Evolutionary conservation across 2,329 filamentous ascomycete genomes (phyloP).

Genomic region (Alternaria sp.): DNA sequence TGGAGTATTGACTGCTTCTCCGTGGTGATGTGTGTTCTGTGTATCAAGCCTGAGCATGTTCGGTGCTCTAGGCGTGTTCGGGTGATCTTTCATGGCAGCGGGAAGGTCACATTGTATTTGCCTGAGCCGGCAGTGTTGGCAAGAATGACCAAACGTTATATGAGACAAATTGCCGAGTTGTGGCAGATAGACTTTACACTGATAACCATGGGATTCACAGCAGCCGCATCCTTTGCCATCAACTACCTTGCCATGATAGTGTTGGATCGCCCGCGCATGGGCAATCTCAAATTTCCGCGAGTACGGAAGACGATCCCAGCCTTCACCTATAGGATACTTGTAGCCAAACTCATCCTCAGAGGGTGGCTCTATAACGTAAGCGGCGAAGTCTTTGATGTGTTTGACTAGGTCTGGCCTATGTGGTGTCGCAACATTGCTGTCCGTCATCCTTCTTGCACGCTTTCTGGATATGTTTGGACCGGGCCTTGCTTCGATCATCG

Average conservation of each 20-base stretch:
- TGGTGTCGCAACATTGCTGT: background rate
- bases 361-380: conserved; percentile 9
- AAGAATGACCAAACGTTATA: conserved; percentile 9
- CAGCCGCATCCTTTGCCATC: conserved; percentile 7
- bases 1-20: background rate
- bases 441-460: background rate
- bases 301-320: conserved; percentile 2
- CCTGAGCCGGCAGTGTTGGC: conserved; percentile 17
- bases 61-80: background rate
- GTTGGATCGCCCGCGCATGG: conserved; percentile 20
- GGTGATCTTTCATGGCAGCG: background rate
- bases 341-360: conserved; percentile 8
- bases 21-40: background rate
- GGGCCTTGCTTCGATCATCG: background rate
- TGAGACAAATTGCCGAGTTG: background rate
- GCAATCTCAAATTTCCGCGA: conserved; percentile 12
- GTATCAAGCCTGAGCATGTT: background rate
- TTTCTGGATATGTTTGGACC: conserved; percentile 7
- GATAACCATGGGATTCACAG: conserved; percentile 8
- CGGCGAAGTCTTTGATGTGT: conserved; percentile 12
- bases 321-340: background rate
- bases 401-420: conserved; percentile 2
- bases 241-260: conserved; percentile 6
- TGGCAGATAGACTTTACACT: conserved; percentile 15
- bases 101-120: conserved; percentile 5